Evolutionary conservation across 257 asterid species (phyloP).

Genomic region (Nicotiana knightiana): DNA sequence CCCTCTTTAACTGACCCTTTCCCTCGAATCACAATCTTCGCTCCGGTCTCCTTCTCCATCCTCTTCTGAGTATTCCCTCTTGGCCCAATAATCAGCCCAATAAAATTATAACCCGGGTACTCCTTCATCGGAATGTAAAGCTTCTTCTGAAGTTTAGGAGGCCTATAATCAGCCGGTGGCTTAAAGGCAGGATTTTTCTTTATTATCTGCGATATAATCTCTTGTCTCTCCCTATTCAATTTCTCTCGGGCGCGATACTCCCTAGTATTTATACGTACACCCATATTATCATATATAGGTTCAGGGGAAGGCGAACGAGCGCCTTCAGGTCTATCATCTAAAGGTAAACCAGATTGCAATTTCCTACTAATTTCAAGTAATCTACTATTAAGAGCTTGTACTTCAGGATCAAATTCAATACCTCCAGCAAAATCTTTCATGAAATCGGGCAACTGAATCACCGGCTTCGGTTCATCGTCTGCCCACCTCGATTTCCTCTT

Average conservation of each 20-base stretch:
- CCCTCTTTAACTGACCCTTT: conserved; percentile 96
- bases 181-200: conserved; percentile 92
- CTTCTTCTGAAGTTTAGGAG: conserved; percentile 87
- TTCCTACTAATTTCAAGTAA: conserved; percentile 81
- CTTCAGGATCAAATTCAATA: conserved; percentile 85
- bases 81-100: conserved; percentile 88
- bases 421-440: conserved; percentile 84
- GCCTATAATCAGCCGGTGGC: conserved; percentile 98
- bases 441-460: conserved; percentile 79
- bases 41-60: conserved; percentile 96
- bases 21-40: conserved; percentile 92
- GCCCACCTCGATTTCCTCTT: conserved; percentile 98
- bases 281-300: conserved; percentile 86
- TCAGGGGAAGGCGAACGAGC: conserved; percentile 97
- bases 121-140: conserved; percentile 93
- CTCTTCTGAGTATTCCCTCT: conserved; percentile 97
- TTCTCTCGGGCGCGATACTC: conserved; percentile 94
- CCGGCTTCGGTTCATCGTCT: conserved; percentile 77
- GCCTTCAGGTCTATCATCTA: conserved; percentile 91
- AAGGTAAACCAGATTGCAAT: conserved; percentile 77
- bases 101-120: conserved; percentile 90
- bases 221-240: conserved; percentile 86
- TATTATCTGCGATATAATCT: conserved; percentile 76
- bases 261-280: conserved; percentile 84
- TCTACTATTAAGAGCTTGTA: conserved; percentile 79